Conservation (phyloP, 1,139 yeast genomes). For the Candida sojae region DNA sequence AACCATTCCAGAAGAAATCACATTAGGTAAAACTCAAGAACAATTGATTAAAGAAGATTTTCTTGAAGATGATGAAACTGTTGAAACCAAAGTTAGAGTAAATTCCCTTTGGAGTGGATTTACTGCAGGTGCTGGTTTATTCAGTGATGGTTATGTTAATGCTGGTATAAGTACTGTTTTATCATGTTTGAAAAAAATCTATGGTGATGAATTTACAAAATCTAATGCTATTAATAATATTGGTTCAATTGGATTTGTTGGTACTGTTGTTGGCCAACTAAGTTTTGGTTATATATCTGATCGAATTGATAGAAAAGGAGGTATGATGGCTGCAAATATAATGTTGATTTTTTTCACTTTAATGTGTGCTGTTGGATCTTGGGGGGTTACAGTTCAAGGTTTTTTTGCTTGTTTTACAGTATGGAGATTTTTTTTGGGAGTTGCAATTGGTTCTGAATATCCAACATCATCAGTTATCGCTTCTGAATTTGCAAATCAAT, state of each 20-base stretch:
- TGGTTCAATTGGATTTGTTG: slow-evolving; percentile 84
- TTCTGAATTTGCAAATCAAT: slow-evolving; percentile 80
- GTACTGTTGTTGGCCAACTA: slow-evolving; percentile 84
- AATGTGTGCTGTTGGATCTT: slow-evolving; percentile 71
- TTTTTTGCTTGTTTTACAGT: slow-evolving; percentile 79
- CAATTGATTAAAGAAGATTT: slow-evolving; percentile 24
- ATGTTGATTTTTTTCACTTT: slow-evolving; percentile 74
- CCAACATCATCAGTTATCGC: slow-evolving; percentile 93
- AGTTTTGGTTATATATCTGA: slow-evolving; percentile 79
- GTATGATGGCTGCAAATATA: slow-evolving; percentile 74
- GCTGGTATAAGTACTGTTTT: slow-evolving; percentile 78
- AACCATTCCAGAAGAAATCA: slow-evolving; percentile 22
- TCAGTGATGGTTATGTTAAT: slow-evolving; percentile 87
- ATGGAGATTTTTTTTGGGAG: slow-evolving; percentile 82
- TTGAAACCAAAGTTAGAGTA: slow-evolving; percentile 19
- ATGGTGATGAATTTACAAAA: slow-evolving; percentile 59
- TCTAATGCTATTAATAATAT: slow-evolving; percentile 76
- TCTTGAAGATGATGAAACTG: slow-evolving; percentile 16
- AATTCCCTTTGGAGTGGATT: slow-evolving; percentile 66
- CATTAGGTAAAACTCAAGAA: slow-evolving; percentile 26
- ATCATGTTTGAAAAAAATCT: slow-evolving; percentile 65
- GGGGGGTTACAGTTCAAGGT: slow-evolving; percentile 77
- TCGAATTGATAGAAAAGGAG: slow-evolving; percentile 71
- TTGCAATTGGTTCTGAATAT: slow-evolving; percentile 86
- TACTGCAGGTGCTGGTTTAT: slow-evolving; percentile 87